phyloP scores from a whole-genome alignment of 768 basidiomycete species.

The Leccinum boreale region DNA sequence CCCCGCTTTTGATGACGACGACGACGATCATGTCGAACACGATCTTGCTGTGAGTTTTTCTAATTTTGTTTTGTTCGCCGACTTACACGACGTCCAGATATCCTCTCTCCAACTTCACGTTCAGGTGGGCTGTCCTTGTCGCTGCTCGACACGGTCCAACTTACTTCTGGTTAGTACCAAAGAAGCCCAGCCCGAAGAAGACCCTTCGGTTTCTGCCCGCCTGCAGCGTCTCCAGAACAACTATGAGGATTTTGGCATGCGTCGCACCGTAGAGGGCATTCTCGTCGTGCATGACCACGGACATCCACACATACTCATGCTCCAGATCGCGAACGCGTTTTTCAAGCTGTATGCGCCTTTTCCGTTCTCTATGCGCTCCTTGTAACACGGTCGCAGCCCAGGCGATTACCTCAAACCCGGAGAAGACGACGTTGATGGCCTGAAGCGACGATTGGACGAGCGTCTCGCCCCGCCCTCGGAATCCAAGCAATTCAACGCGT shows the following conservation, averaged over 20 bases:
- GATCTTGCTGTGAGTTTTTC: slow-evolving; percentile 39
- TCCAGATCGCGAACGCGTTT: slow-evolving; percentile 98
- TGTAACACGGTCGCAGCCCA: slow-evolving; percentile 49
- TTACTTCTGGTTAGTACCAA: slow-evolving; percentile 64
- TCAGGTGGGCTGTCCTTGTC: slow-evolving; percentile 51
- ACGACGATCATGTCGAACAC: slow-evolving; percentile 46
- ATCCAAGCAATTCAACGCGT: slow-evolving; percentile 71
- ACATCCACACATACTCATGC: slow-evolving; percentile 95
- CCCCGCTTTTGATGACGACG: not conserved
- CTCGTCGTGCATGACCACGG: slow-evolving; percentile 92
- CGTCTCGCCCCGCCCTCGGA: slow-evolving; percentile 79
- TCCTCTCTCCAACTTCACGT: slow-evolving; percentile 87
- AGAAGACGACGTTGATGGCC: slow-evolving; percentile 88
- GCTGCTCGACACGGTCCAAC: slow-evolving; percentile 2
- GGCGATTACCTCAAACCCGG: slow-evolving; percentile 99
- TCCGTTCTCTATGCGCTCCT: not conserved
- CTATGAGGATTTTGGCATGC: slow-evolving; percentile 96
- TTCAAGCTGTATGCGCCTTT: slow-evolving; percentile 84
- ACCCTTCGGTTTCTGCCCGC: slow-evolving; percentile 92
- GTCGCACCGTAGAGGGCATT: slow-evolving; percentile 83
- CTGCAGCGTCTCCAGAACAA: slow-evolving; percentile 93
- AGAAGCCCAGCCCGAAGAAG: slow-evolving; percentile 96
- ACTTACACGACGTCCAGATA: slow-evolving; percentile 45
- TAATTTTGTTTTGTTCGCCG: not conserved
- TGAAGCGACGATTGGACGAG: slow-evolving; percentile 85